Evolutionary conservation across 1,139 yeast genomes (phyloP).

Genomic region (Sugiyamaella japonica): DNA sequence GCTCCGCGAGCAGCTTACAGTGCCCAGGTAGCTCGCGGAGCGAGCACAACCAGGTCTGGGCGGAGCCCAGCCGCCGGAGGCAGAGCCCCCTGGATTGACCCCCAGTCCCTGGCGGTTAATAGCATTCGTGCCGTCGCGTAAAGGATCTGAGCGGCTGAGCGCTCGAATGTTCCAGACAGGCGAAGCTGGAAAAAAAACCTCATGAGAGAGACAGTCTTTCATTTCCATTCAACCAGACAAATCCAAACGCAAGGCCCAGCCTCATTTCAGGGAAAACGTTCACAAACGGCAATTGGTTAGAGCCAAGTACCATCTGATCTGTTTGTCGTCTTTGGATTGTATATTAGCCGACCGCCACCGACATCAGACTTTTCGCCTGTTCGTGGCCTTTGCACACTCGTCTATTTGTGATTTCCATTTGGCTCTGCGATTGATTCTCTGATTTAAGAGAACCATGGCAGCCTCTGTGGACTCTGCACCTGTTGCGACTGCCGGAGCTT

Average conservation of each 20-base stretch:
- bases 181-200: conserved; percentile 9
- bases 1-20: too few relatives aligned
- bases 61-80: too few relatives aligned
- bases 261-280: too few relatives aligned
- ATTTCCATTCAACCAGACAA: too few relatives aligned
- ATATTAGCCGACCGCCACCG: neutral
- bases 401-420: neutral
- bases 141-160: conserved; percentile 1
- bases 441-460: neutral
- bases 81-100: too few relatives aligned
- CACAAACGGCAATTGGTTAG: neutral
- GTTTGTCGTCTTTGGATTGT: neutral
- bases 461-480: conserved; percentile 2
- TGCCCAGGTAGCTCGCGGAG: too few relatives aligned
- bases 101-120: too few relatives aligned
- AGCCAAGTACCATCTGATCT: neutral
- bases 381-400: neutral
- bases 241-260: too few relatives aligned
- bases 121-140: neutral
- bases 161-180: conserved; percentile 12
- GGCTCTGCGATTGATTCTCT: neutral
- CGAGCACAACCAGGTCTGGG: too few relatives aligned
- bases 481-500: neutral
- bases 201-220: neutral
- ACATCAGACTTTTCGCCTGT: too few relatives aligned